These are phyloP conservation scores for Fusarium phyllophilum DNA, from an alignment of 2,329 filamentous ascomycete genomes.

Conservation along the genomic window DNA sequence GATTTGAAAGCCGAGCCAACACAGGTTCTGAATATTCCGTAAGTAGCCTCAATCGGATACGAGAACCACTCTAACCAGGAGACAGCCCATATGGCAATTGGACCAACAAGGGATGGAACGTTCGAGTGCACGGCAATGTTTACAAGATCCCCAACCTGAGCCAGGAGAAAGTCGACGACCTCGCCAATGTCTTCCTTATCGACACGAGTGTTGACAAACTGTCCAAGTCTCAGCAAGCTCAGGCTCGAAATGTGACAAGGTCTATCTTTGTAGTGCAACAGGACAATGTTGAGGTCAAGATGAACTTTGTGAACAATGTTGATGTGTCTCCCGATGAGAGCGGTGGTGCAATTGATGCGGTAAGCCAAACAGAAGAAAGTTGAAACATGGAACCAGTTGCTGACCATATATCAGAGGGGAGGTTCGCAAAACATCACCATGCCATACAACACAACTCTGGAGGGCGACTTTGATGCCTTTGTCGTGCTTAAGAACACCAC, in stretches of 20 bases:
- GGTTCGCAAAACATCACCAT: conserved; percentile 71
- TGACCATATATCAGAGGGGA: conserved; percentile 52
- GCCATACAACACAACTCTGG: conserved; percentile 71
- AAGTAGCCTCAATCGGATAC: neutral
- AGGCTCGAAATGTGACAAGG: conserved; percentile 78
- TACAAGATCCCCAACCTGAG: conserved; percentile 80
- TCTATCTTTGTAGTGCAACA: conserved; percentile 83
- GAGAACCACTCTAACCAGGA: neutral
- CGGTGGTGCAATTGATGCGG: conserved; percentile 62
- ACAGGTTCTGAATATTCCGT: conserved; percentile 76
- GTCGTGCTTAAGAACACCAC: conserved; percentile 69
- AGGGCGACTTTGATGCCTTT: conserved; percentile 81
- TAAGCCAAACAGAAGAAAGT: conserved; percentile 10
- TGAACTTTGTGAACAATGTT: conserved; percentile 64
- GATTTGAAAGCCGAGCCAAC: conserved; percentile 70
- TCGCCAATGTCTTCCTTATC: conserved; percentile 77
- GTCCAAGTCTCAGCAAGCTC: conserved; percentile 66
- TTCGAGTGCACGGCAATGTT: conserved; percentile 82
- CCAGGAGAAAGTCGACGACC: conserved; percentile 70
- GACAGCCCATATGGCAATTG: conserved; percentile 75
- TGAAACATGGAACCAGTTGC: neutral
- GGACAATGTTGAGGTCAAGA: conserved; percentile 68
- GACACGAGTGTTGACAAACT: conserved; percentile 70
- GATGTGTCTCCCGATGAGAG: conserved; percentile 62
- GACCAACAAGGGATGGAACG: conserved; percentile 80